Conservation (phyloP, 2,329 filamentous ascomycete species). For the Thielaviopsis punctulata region DNA sequence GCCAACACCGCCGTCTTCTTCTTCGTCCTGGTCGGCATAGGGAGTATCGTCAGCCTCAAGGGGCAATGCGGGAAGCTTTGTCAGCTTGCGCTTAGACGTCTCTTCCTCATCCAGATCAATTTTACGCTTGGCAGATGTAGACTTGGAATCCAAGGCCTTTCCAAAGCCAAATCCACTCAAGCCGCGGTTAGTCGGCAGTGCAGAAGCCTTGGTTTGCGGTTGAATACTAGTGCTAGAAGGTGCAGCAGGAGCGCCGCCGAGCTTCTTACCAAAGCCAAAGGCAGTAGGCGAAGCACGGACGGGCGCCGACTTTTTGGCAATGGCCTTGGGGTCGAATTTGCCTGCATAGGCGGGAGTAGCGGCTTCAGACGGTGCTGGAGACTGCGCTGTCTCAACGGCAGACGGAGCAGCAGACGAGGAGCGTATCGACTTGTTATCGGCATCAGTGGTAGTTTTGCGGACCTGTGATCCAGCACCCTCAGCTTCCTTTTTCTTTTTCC, state of each 20-base stretch:
- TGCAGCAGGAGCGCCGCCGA: constrained; percentile 19
- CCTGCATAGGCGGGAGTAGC: constrained; percentile 41
- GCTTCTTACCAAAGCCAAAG: constrained; percentile 22
- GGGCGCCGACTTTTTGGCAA: constrained; percentile 49
- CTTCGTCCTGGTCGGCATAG: constrained; percentile 46
- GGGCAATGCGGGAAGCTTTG: constrained; percentile 67
- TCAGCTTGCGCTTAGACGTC: constrained; percentile 69
- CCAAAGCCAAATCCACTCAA: constrained; percentile 72
- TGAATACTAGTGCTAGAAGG: constrained; percentile 1
- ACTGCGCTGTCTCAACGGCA: constrained; percentile 25
- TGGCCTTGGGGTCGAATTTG: constrained; percentile 55
- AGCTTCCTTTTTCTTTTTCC: constrained; percentile 77
- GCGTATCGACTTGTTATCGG: constrained; percentile 49
- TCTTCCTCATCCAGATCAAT: constrained; percentile 82
- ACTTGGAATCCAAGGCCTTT: constrained; percentile 51
- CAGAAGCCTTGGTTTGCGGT: constrained; percentile 26
- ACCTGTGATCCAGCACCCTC: constrained; percentile 55
- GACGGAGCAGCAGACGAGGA: constrained; percentile 31
- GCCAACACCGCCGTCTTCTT: constrained; percentile 57
- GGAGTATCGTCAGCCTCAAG: constrained; percentile 45
- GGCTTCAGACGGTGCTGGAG: constrained; percentile 25
- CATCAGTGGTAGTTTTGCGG: constrained; percentile 51
- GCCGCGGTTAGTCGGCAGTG: constrained; percentile 47
- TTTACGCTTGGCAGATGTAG: constrained; percentile 51
- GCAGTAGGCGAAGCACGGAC: constrained; percentile 30